These are phyloP conservation scores for Pistacia integerrima DNA, from an alignment of 345 rosid genomes.

Conservation along the genomic window DNA sequence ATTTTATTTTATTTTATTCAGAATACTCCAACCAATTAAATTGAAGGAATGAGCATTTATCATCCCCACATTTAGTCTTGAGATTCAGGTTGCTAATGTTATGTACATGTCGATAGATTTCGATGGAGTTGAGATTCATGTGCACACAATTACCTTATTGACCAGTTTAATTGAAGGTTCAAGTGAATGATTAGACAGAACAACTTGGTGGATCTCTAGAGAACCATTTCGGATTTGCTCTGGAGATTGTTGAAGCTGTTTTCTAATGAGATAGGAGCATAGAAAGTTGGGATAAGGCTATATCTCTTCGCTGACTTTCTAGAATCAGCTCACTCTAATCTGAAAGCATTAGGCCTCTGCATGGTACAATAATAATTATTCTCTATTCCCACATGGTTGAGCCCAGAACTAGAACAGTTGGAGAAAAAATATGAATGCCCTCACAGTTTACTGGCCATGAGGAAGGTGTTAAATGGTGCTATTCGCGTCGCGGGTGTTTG, in stretches of 20 bases:
- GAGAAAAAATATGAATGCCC: slow-evolving; percentile 28
- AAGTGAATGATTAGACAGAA: slow-evolving; percentile 68
- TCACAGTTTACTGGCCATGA: slow-evolving; percentile 51
- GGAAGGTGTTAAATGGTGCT: slow-evolving; percentile 63
- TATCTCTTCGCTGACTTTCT: slow-evolving; percentile 55
- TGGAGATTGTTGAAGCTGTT: slow-evolving; percentile 73
- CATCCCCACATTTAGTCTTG: too few relatives aligned
- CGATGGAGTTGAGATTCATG: slow-evolving; percentile 83
- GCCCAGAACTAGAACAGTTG: slow-evolving; percentile 48
- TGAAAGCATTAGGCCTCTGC: slow-evolving; percentile 61
- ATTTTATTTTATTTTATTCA: too few relatives aligned
- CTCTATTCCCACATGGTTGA: slow-evolving; percentile 70
- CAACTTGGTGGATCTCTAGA: slow-evolving; percentile 68
- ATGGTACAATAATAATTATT: slow-evolving; percentile 51
- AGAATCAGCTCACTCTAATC: slow-evolving; percentile 65
- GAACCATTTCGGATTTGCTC: slow-evolving; percentile 65
- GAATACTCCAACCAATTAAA: too few relatives aligned
- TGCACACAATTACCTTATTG: slow-evolving; percentile 67
- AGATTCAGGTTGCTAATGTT: background rate
- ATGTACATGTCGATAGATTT: slow-evolving; percentile 44
- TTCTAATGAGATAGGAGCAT: slow-evolving; percentile 61
- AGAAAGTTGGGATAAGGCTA: slow-evolving; percentile 60
- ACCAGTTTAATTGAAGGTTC: slow-evolving; percentile 73
- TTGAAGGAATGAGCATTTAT: too few relatives aligned
- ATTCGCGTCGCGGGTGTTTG: slow-evolving; percentile 67